phyloP scores from a whole-genome alignment of 768 basidiomycete species.

The Rickenella mellea region DNA sequence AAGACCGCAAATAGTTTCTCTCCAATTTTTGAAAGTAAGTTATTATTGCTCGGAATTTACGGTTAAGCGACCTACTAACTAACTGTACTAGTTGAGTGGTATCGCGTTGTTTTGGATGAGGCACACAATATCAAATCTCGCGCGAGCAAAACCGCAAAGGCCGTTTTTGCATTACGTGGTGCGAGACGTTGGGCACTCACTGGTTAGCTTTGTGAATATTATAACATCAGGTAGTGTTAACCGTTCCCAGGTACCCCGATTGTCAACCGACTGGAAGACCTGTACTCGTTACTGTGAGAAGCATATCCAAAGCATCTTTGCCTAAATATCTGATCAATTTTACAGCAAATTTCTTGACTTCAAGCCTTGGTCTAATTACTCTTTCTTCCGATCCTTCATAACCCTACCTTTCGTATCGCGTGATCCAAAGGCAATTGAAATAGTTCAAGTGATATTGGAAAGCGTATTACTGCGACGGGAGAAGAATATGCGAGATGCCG shows the following conservation, averaged over 20 bases:
- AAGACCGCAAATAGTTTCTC: slow-evolving; percentile 37
- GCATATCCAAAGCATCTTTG: not conserved
- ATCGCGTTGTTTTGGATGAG: slow-evolving; percentile 81
- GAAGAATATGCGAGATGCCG: slow-evolving; percentile 82
- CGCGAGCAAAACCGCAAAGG: slow-evolving; percentile 76
- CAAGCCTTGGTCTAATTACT: slow-evolving; percentile 71
- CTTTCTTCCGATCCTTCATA: slow-evolving; percentile 93
- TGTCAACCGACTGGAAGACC: slow-evolving; percentile 86
- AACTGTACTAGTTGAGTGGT: slow-evolving; percentile 55
- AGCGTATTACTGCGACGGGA: slow-evolving; percentile 81
- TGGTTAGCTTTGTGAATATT: slow-evolving; percentile 27
- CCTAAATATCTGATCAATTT: not conserved
- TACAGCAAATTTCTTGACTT: slow-evolving; percentile 68
- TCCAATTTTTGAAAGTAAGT: slow-evolving; percentile 64
- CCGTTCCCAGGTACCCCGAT: slow-evolving; percentile 73
- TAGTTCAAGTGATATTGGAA: slow-evolving; percentile 91
- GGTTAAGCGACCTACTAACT: not conserved
- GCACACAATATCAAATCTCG: slow-evolving; percentile 93
- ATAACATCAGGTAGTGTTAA: not conserved
- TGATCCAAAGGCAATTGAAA: slow-evolving; percentile 88
- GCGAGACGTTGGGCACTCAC: slow-evolving; percentile 86
- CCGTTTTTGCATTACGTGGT: slow-evolving; percentile 77
- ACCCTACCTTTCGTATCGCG: slow-evolving; percentile 85
- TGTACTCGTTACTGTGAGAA: slow-evolving; percentile 70
- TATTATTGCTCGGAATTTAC: not conserved